A percentile compares a stretch with the other conserved stretches of the same genome.
phyloP scores from a whole-genome alignment of 2,329 filamentous ascomycete genomes.

The Arthrocladium fulminans region DNA sequence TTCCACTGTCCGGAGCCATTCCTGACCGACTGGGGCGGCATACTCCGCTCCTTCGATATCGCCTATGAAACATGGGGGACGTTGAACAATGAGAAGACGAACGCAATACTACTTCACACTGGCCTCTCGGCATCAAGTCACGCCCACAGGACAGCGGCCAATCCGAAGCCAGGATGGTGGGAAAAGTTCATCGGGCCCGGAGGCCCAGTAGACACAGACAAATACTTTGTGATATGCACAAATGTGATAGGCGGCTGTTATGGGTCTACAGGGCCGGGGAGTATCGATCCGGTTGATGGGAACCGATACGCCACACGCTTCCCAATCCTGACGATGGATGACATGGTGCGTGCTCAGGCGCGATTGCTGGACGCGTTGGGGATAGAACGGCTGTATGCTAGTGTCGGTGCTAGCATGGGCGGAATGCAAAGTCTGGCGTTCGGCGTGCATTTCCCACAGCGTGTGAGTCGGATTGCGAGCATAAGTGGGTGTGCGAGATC shows the following conservation, averaged over 20 bases:
- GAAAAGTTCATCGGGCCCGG: constrained; percentile 94
- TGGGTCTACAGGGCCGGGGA: constrained; percentile 84
- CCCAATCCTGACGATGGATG: constrained; percentile 87
- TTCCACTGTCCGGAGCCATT: constrained; percentile 68
- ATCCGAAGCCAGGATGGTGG: constrained; percentile 93
- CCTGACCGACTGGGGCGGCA: constrained; percentile 86
- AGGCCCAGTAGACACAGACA: constrained; percentile 74
- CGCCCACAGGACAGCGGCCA: constrained; percentile 79
- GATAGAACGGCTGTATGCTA: constrained; percentile 74
- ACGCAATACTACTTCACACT: constrained; percentile 86
- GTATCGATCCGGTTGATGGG: constrained; percentile 78
- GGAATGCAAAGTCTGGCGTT: constrained; percentile 94
- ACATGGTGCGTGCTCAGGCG: constrained; percentile 97
- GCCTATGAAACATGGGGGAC: constrained; percentile 90
- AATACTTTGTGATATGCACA: constrained; percentile 89
- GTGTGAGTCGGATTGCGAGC: constrained; percentile 73
- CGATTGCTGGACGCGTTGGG: constrained; percentile 70
- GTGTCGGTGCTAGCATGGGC: constrained; percentile 93
- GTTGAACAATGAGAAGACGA: constrained; percentile 70
- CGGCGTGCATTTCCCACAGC: constrained; percentile 70
- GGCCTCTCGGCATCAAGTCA: constrained; percentile 95
- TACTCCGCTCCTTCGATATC: constrained; percentile 78
- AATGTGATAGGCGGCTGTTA: constrained; percentile 96
- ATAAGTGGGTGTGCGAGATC: constrained; percentile 90
- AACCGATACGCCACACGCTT: constrained; percentile 88